Conservation (phyloP, 768 basidiomycete species). For the Naematelia encephala region DNA sequence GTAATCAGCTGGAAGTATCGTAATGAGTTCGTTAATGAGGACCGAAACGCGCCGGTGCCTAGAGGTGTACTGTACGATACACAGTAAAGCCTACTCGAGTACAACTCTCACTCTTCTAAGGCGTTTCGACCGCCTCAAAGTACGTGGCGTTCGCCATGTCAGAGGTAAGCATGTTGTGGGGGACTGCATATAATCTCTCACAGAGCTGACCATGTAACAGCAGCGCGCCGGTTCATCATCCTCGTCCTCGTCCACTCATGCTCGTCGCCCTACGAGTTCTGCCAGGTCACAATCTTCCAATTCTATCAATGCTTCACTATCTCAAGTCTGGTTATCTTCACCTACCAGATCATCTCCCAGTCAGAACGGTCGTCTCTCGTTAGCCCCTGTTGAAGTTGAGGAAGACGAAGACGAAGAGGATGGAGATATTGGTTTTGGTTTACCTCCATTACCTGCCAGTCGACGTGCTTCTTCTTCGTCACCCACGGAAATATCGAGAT, state of each 20-base stretch:
- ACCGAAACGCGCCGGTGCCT: background rate
- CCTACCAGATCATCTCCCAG: background rate
- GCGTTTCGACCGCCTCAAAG: background rate
- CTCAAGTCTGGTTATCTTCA: background rate
- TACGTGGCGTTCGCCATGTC: background rate
- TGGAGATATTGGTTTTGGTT: slow-evolving; percentile 9
- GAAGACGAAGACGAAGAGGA: background rate
- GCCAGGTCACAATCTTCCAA: background rate
- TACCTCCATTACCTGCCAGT: background rate
- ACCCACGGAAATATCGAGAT: background rate
- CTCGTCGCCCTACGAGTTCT: background rate
- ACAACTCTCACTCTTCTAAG: background rate
- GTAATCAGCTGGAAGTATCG: background rate
- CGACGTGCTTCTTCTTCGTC: background rate
- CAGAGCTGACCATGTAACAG: too few species aligned
- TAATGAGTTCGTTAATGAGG: too few species aligned
- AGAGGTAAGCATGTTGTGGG: too few species aligned
- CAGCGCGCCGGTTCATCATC: too few species aligned
- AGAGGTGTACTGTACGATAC: background rate
- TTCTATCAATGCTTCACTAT: background rate
- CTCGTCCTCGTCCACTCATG: background rate
- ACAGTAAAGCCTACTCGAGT: background rate
- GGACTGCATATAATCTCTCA: too few species aligned
- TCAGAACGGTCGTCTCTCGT: background rate
- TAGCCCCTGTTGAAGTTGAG: background rate